Evolutionary conservation across 768 basidiomycete species (phyloP).

Genomic region (Amanita subjunquillea): DNA sequence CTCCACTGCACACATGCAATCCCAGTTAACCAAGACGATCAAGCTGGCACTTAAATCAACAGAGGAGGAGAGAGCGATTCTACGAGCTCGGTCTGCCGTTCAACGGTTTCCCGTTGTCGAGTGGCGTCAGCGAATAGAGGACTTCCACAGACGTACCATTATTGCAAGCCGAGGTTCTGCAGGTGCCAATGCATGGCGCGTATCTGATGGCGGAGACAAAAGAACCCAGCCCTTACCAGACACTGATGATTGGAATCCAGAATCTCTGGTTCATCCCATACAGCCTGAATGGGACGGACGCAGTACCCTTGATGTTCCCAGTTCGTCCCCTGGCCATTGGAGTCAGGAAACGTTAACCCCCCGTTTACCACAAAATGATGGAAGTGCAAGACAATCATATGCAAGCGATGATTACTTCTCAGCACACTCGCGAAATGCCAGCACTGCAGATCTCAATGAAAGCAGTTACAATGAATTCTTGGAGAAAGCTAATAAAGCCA

Average conservation of each 20-base stretch:
- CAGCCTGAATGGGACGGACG: constrained; percentile 71
- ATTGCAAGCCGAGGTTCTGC: constrained; percentile 56
- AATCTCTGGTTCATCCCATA: constrained; percentile 47
- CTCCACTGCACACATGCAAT: constrained; percentile 89
- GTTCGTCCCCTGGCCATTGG: constrained; percentile 49
- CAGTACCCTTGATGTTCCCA: constrained; percentile 38
- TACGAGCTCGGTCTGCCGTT: constrained; percentile 87
- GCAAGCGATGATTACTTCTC: constrained; percentile 53
- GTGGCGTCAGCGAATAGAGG: constrained; percentile 94
- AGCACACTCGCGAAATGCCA: constrained; percentile 19
- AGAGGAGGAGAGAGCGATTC: constrained; percentile 83
- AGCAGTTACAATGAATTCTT: constrained; percentile 68
- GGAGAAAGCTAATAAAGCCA: constrained; percentile 74
- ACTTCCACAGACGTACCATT: constrained; percentile 87
- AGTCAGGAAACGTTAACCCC: constrained; percentile 48
- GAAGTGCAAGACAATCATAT: constrained; percentile 29
- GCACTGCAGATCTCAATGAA: constrained; percentile 15
- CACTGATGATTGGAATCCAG: constrained; percentile 74
- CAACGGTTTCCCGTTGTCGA: constrained; percentile 97
- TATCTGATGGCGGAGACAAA: constrained; percentile 52
- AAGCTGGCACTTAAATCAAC: constrained; percentile 89
- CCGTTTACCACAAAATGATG: constrained; percentile 20
- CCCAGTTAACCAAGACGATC: constrained; percentile 89
- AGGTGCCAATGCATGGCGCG: constrained; percentile 67
- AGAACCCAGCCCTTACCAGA: constrained; percentile 44